phyloP scores from a whole-genome alignment of 164 flowering plant species.

The Tetrastigma voinierianum region DNA sequence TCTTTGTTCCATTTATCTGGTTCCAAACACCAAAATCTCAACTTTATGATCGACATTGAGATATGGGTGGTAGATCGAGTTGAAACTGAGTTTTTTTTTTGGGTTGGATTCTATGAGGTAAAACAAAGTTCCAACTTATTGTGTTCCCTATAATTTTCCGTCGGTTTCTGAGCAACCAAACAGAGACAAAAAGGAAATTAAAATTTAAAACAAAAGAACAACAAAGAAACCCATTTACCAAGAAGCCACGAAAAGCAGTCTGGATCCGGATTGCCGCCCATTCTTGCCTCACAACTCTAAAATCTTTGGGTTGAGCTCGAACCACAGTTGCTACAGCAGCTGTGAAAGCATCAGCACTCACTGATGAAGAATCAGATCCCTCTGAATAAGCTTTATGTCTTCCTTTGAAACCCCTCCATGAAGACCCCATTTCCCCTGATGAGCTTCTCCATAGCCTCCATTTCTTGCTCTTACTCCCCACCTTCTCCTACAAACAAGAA shows the following conservation, averaged over 20 bases:
- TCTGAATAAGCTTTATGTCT: conserved; percentile 45
- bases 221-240: conserved; percentile 47
- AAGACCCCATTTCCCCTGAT: conserved; percentile 42
- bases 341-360: conserved; percentile 38
- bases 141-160: neutral
- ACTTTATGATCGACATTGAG: too few species aligned
- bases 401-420: conserved; percentile 44
- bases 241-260: conserved; percentile 86
- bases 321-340: conserved; percentile 82
- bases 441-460: conserved; percentile 69
- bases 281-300: conserved; percentile 71
- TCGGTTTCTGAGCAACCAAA: conserved; percentile 6
- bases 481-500: conserved; percentile 27
- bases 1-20: too few species aligned
- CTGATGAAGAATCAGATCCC: conserved; percentile 48
- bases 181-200: neutral
- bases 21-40: too few species aligned
- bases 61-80: too few species aligned
- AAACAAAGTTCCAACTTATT: too few species aligned
- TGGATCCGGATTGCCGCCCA: conserved; percentile 97
- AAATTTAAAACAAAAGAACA: neutral
- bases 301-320: conserved; percentile 80
- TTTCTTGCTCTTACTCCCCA: conserved; percentile 36
- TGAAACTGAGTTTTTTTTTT: too few species aligned
- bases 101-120: too few species aligned